These are phyloP conservation scores for Aspergillus phoenicis DNA, from an alignment of 2,329 filamentous ascomycete species.

Conservation along the genomic window DNA sequence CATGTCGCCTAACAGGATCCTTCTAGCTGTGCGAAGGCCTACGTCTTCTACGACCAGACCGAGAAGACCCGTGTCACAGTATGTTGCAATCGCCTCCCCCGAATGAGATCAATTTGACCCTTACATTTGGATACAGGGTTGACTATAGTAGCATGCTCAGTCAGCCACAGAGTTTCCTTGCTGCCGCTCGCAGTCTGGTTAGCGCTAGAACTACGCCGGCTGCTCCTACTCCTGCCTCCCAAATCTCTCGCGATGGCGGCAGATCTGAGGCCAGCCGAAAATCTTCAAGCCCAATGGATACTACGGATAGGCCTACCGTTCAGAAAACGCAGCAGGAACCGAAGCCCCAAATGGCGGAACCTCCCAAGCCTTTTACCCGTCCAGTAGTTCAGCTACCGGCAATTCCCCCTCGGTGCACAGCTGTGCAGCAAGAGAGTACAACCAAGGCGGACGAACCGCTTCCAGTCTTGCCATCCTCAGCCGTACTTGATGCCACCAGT, in stretches of 20 bases:
- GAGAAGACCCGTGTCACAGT: background rate
- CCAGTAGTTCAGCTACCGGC: background rate
- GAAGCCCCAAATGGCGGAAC: background rate
- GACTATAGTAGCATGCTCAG: constrained; percentile 17
- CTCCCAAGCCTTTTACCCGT: background rate
- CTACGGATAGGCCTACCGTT: background rate
- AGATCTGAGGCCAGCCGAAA: background rate
- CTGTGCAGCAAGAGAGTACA: background rate
- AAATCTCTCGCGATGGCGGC: constrained; percentile 9
- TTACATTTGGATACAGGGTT: constrained; percentile 3
- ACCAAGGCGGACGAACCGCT: background rate
- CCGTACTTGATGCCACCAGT: background rate
- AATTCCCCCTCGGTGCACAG: background rate
- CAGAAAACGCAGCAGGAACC: background rate
- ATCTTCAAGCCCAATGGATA: background rate
- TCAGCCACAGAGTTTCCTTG: constrained; percentile 21
- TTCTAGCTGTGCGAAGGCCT: background rate
- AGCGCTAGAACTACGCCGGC: constrained; percentile 4
- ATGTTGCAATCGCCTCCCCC: background rate
- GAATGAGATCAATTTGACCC: background rate
- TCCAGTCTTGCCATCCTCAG: background rate
- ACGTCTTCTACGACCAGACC: background rate
- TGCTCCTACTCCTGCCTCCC: background rate
- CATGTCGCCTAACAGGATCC: background rate
- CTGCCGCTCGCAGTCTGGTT: constrained; percentile 17